Conservation (phyloP, 225 moss, liverwort and hornwort species). For the Sphagnum tenellum region DNA sequence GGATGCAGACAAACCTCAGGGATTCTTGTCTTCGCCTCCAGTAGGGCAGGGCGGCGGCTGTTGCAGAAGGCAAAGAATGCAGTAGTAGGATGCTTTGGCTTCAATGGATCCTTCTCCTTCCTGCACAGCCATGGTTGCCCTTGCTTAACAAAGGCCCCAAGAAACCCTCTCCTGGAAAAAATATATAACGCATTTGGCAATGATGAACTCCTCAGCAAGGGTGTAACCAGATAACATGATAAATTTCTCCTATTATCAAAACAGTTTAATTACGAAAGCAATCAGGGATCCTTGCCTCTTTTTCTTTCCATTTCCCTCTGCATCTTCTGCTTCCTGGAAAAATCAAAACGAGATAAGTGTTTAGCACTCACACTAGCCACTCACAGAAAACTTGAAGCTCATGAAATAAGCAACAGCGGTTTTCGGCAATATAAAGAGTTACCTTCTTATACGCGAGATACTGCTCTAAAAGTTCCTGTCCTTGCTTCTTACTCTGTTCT, state of each 20-base stretch:
- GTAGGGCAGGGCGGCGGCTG: slow-evolving; percentile 46
- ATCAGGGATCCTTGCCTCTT: slow-evolving; percentile 43
- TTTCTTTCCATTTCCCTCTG: slow-evolving; percentile 32
- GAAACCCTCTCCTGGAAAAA: too few species aligned
- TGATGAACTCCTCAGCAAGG: too few species aligned
- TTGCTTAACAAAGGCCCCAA: too few species aligned
- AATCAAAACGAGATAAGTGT: background rate
- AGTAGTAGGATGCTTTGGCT: slow-evolving; percentile 75
- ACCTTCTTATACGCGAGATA: slow-evolving; percentile 83
- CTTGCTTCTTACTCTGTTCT: slow-evolving; percentile 87
- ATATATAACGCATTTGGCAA: too few species aligned
- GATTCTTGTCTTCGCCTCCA: slow-evolving; percentile 53
- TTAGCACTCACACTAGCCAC: too few species aligned
- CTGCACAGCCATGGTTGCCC: slow-evolving; percentile 12
- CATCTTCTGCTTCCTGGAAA: slow-evolving; percentile 48
- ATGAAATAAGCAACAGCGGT: too few species aligned
- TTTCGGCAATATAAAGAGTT: background rate
- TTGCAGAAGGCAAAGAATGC: slow-evolving; percentile 70
- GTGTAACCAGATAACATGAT: too few species aligned
- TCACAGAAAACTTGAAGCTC: too few species aligned
- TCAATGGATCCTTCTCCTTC: slow-evolving; percentile 83
- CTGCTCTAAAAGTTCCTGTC: slow-evolving; percentile 72
- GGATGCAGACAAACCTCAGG: slow-evolving; percentile 38
- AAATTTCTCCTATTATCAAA: too few species aligned
- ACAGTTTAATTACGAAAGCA: background rate